Base-by-base conservation (phyloP, 176 grass and related monocot species). In the Oryza rufipogon region DNA sequence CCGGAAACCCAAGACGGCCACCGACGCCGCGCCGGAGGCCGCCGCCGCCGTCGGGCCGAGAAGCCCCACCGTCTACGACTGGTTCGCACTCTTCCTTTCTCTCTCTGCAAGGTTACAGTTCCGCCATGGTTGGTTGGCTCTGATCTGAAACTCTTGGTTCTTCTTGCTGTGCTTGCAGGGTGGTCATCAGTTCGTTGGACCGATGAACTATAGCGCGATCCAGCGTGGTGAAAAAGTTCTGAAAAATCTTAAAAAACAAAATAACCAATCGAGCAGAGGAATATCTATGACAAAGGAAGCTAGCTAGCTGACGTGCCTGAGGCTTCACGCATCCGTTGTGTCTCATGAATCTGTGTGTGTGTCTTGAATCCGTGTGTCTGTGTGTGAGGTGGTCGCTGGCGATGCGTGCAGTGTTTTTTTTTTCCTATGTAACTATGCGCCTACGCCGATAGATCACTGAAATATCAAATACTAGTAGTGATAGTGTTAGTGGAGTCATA, bases 41-140 rank as follows among this genome's bases (percentile, higher is more conserved):
- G 56, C 52, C 7, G 20, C 52, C 16, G 12, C 58, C 71, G 81
- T 83, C 32, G 84, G 84, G 36, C 95, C 92, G 5, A 87, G 95
- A 77, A 97, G 81, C 75, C 95, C 95, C 88, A 97, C 92, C 48
- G 95, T 97, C 17, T 97, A 94, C 23, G 95, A 97, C 84, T 97
- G 95, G 95, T 97, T 78, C 45, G 95, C 94, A 20, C n/a, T 9
- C 9, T 63, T 63, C 58, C 20, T 23, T 1, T 3, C 28, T 58
- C 9, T 22, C 58, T 63, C 39, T 41, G 4, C 9, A 22, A 23
- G 8, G 19, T 9, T n/a, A 61, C 56, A 22, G 22, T 38, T 34
- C 25, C 25, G 68, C 17, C 15, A n/a, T 66, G 23, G 7, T 36
- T 66, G 23, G 7, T 36, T 67, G 73, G 19, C 81, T 68, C 42